phyloP scores from a whole-genome alignment of 1,284 basidiomycete genomes.

The Fistulinella cinereoalba region DNA sequence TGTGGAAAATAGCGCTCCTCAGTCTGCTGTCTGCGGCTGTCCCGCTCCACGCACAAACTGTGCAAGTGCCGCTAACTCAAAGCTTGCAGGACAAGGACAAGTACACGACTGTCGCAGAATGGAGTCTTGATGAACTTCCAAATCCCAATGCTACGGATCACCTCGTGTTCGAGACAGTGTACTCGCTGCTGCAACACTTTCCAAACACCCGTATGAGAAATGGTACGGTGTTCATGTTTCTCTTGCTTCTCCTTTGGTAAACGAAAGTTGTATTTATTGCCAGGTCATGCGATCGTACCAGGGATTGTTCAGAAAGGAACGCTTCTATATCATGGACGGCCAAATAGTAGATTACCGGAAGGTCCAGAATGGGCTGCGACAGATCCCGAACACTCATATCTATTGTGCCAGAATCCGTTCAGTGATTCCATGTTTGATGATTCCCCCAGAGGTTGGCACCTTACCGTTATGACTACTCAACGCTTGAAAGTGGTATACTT shows the following conservation, averaged over 20 bases:
- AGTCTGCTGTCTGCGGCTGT: too few relatives aligned
- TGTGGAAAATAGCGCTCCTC: too few relatives aligned
- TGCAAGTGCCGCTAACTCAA: too few relatives aligned
- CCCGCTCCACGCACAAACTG: too few relatives aligned
- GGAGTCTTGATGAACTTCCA: constrained; percentile 18
- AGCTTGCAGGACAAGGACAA: too few relatives aligned
- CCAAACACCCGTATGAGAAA: constrained; percentile 50
- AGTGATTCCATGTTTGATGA: too few relatives aligned
- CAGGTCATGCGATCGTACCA: constrained; percentile 45
- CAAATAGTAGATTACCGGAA: constrained; percentile 26
- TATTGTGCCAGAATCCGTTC: constrained; percentile 31
- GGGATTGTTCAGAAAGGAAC: too few relatives aligned
- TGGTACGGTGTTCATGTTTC: constrained; percentile 24
- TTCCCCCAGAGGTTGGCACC: constrained; percentile 40
- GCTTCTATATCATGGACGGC: constrained; percentile 40
- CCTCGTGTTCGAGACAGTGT: too few relatives aligned
- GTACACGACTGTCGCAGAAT: too few relatives aligned
- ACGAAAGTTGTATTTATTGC: background rate
- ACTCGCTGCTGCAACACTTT: constrained; percentile 50
- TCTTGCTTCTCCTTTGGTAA: background rate
- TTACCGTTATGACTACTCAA: constrained; percentile 37
- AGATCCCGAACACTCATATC: constrained; percentile 43
- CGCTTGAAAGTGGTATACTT: constrained; percentile 44
- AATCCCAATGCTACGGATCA: constrained; percentile 12
- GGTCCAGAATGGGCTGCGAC: constrained; percentile 41